Evolutionary conservation across 441 rosid genomes (phyloP).

Genomic region (Biscutella laevigata): DNA sequence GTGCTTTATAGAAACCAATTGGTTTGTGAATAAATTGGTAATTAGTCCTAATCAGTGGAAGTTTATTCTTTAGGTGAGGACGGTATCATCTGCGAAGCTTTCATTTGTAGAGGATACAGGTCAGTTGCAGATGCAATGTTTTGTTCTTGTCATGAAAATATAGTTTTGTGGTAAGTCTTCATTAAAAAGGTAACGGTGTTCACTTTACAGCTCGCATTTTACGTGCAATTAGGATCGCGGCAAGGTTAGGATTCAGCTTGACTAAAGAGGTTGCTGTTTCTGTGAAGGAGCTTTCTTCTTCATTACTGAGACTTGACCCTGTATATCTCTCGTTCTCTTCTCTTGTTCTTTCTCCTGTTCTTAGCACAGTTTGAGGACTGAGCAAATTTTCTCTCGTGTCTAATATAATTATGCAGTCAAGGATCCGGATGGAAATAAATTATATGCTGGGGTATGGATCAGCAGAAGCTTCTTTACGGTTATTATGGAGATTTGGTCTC

Average conservation of each 20-base stretch:
- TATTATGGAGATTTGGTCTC: constrained; percentile 38
- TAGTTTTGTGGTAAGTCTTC: neutral
- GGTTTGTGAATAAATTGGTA: constrained; percentile 3
- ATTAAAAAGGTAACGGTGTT: constrained; percentile 18
- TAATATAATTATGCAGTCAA: constrained; percentile 27
- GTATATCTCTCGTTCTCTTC: constrained; percentile 17
- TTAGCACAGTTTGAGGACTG: neutral
- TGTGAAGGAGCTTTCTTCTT: constrained; percentile 34
- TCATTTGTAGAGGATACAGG: constrained; percentile 35
- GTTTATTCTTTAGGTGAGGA: constrained; percentile 27
- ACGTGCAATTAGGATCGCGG: constrained; percentile 44
- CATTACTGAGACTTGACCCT: constrained; percentile 34
- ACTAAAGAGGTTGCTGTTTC: constrained; percentile 38
- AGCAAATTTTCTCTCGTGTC: neutral
- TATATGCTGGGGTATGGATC: constrained; percentile 43
- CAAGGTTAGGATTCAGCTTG: constrained; percentile 37
- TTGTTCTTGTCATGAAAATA: neutral
- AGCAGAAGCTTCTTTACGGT: constrained; percentile 36
- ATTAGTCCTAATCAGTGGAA: constrained; percentile 9
- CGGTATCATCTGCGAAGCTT: constrained; percentile 29
- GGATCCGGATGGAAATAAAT: constrained; percentile 34
- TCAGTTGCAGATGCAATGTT: constrained; percentile 15
- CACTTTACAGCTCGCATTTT: constrained; percentile 37
- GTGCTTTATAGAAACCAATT: constrained; percentile 8
- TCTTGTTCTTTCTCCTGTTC: neutral